Percentiles rank a stretch among this genome's conserved stretches.
Conservation (phyloP, 768 basidiomycete genomes). For the Cystofilobasidium ferigula region DNA sequence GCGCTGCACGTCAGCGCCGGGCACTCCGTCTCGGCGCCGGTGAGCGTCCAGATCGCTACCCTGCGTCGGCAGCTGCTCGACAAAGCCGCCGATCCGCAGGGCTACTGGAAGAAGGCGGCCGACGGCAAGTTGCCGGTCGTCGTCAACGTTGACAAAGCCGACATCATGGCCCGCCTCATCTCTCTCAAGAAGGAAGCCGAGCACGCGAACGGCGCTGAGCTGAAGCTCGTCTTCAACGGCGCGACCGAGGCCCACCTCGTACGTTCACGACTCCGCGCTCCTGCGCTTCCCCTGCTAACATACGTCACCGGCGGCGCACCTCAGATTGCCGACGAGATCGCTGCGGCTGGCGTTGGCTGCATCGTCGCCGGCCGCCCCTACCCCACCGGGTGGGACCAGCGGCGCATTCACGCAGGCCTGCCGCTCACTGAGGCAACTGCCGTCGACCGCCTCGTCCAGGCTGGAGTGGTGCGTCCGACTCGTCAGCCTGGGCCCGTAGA, state of each 20-base stretch:
- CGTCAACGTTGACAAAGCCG: constrained; percentile 53
- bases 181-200: constrained; percentile 56
- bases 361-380: constrained; percentile 57
- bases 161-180: constrained; percentile 57
- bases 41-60: constrained; percentile 48
- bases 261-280: background rate
- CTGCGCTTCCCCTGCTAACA: background rate
- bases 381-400: constrained; percentile 59
- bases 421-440: constrained; percentile 56
- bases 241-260: constrained; percentile 18
- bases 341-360: constrained; percentile 56
- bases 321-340: constrained; percentile 58
- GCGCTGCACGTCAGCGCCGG: constrained; percentile 58
- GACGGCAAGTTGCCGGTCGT: constrained; percentile 52
- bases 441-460: constrained; percentile 51
- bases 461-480: constrained; percentile 48
- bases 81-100: constrained; percentile 11
- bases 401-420: constrained; percentile 56
- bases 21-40: constrained; percentile 44
- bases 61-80: constrained; percentile 19
- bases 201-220: constrained; percentile 37
- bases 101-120: constrained; percentile 16
- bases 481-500: too few relatives aligned
- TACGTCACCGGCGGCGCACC: too few relatives aligned
- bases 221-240: constrained; percentile 32